Evolutionary conservation across 306 rosid genomes (phyloP).

Genomic region (Erythrophleum fordii): DNA sequence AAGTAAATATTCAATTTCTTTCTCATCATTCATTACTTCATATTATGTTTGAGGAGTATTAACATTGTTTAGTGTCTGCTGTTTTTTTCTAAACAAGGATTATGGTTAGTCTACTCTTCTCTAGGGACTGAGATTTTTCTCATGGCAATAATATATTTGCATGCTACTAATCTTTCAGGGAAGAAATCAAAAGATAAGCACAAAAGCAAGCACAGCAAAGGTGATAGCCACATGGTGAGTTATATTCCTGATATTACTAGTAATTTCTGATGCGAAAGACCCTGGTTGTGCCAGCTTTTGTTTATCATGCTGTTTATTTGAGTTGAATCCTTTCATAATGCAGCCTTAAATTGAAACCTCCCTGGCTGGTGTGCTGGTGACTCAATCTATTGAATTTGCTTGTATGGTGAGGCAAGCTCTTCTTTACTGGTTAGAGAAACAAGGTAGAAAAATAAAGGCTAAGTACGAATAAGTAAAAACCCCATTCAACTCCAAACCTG

Average conservation of each 20-base stretch:
- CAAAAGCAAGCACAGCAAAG: slow-evolving; percentile 60
- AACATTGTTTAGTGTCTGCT: not conserved
- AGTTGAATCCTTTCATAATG: not conserved
- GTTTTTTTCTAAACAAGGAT: not conserved
- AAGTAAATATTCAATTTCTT: slow-evolving; percentile 9
- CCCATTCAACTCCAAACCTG: not conserved
- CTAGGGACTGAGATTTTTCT: slow-evolving; percentile 17
- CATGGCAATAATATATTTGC: slow-evolving; percentile 19
- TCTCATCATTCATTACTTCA: not conserved
- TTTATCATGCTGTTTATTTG: slow-evolving; percentile 19
- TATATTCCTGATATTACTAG: slow-evolving; percentile 27
- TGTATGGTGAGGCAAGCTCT: not conserved
- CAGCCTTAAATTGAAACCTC: not conserved
- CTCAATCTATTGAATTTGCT: not conserved
- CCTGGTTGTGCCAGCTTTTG: slow-evolving; percentile 7
- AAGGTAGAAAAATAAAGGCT: slow-evolving; percentile 5
- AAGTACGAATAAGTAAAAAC: not conserved
- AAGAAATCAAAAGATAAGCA: slow-evolving; percentile 74
- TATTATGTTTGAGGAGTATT: not conserved
- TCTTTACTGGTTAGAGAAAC: not conserved
- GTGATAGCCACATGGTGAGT: slow-evolving; percentile 60
- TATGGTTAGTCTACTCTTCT: slow-evolving; percentile 16
- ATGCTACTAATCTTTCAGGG: slow-evolving; percentile 50
- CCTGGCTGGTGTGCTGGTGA: not conserved
- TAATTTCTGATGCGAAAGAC: slow-evolving; percentile 10